Conservation (phyloP, 148 eudicot species). For the Silene latifolia region DNA sequence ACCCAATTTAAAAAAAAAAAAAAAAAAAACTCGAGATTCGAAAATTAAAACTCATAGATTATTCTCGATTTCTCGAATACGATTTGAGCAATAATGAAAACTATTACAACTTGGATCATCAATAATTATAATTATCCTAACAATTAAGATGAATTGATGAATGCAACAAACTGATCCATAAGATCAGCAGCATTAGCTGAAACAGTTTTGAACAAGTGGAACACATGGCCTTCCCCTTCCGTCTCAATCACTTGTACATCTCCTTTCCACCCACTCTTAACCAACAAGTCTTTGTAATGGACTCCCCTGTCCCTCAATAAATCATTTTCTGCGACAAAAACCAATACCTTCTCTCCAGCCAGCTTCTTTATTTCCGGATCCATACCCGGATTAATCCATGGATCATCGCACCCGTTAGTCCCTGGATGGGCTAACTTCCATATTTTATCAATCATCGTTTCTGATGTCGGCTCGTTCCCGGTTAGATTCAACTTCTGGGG, state of each 20-base stretch:
- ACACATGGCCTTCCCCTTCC: slow-evolving; percentile 38
- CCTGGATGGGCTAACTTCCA: slow-evolving; percentile 37
- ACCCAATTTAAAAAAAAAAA: no score
- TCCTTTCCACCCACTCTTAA: slow-evolving; percentile 39
- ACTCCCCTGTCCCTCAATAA: slow-evolving; percentile 31
- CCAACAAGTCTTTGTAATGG: slow-evolving; percentile 31
- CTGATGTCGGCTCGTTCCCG: not conserved
- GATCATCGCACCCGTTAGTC: slow-evolving; percentile 31
- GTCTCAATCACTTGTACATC: slow-evolving; percentile 39
- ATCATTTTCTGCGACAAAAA: slow-evolving; percentile 45
- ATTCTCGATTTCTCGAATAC: not conserved
- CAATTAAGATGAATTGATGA: slow-evolving; percentile 28
- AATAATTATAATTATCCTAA: no score
- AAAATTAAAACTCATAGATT: not conserved
- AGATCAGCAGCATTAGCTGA: slow-evolving; percentile 21
- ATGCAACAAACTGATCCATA: slow-evolving; percentile 28
- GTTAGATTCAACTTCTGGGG: not conserved
- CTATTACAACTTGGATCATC: no score
- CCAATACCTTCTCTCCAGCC: slow-evolving; percentile 33
- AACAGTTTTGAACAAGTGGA: slow-evolving; percentile 33
- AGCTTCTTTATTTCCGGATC: slow-evolving; percentile 24
- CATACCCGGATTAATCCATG: slow-evolving; percentile 34
- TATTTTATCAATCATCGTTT: slow-evolving; percentile 1
- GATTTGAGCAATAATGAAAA: not conserved
- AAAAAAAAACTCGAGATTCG: no score